Conservation (phyloP, 2,329 filamentous ascomycete genomes). For the Nemania diffusa region DNA sequence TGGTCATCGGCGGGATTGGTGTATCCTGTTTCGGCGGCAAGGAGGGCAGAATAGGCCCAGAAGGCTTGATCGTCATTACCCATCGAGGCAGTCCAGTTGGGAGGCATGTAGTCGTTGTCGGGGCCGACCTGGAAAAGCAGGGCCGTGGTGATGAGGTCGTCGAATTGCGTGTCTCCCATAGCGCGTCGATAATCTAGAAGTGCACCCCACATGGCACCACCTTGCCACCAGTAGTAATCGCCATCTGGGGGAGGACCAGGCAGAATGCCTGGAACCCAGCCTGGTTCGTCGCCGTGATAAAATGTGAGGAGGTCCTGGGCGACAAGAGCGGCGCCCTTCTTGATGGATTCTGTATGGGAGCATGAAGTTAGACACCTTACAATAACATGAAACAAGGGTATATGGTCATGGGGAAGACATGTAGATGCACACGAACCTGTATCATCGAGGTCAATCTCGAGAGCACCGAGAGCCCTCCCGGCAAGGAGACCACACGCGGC, state of each 20-base stretch:
- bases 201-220: constrained; percentile 74
- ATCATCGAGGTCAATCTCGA: constrained; percentile 47
- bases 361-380: constrained; percentile 5
- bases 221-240: constrained; percentile 81
- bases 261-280: constrained; percentile 65
- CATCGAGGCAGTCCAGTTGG: constrained; percentile 66
- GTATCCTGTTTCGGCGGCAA: constrained; percentile 72
- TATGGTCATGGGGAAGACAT: background rate
- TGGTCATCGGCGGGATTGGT: constrained; percentile 65
- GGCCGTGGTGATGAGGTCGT: constrained; percentile 65
- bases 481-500: constrained; percentile 44
- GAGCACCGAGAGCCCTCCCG: constrained; percentile 41
- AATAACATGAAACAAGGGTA: background rate
- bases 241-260: constrained; percentile 65
- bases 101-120: constrained; percentile 67
- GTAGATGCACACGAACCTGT: constrained; percentile 40
- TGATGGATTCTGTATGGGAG: constrained; percentile 57
- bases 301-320: constrained; percentile 62
- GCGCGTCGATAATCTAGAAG: constrained; percentile 77
- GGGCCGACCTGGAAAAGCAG: constrained; percentile 69
- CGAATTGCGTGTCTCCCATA: constrained; percentile 72
- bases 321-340: constrained; percentile 57
- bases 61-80: constrained; percentile 79
- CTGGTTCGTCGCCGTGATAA: constrained; percentile 62
- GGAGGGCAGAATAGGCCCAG: constrained; percentile 75